A percentile compares a stretch with the other conserved stretches of the same genome.
These are phyloP conservation scores for Xylariaceae sp. DNA, from an alignment of 2,329 filamentous ascomycete species.

Conservation along the genomic window DNA sequence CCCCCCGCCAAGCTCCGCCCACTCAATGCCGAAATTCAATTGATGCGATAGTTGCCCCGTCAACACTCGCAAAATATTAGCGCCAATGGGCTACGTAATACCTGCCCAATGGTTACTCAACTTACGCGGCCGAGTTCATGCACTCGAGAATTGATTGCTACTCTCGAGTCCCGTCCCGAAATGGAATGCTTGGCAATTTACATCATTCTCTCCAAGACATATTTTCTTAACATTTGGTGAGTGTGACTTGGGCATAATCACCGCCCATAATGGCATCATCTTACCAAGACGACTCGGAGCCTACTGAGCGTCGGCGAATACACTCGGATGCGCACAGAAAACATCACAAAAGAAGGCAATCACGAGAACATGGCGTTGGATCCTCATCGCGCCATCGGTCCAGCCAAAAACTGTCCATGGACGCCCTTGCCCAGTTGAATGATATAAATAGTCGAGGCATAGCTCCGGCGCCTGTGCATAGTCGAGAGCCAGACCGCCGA, in stretches of 20 bases:
- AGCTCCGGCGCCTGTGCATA: constrained; percentile 32
- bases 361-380: constrained; percentile 30
- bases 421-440: constrained; percentile 64
- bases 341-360: constrained; percentile 35
- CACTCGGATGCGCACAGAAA: constrained; percentile 29
- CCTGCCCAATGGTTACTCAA: constrained; percentile 1
- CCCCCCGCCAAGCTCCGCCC: constrained; percentile 17
- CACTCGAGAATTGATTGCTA: constrained; percentile 13
- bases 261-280: constrained; percentile 34
- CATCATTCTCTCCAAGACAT: too few relatives aligned
- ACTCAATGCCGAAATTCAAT: constrained; percentile 1
- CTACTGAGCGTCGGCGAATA: constrained; percentile 22
- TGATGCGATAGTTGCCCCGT: constrained; percentile 40
- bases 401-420: constrained; percentile 39
- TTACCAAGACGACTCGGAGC: constrained; percentile 26
- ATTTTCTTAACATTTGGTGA: too few relatives aligned
- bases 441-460: constrained; percentile 49
- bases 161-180: constrained; percentile 25
- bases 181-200: constrained; percentile 17
- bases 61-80: constrained; percentile 28
- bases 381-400: constrained; percentile 27
- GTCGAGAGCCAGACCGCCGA: constrained; percentile 39
- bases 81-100: constrained; percentile 1
- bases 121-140: constrained; percentile 13
- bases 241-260: too few relatives aligned